phyloP scores from a whole-genome alignment of 306 rosid genomes.

The Corylus heterophylla region DNA sequence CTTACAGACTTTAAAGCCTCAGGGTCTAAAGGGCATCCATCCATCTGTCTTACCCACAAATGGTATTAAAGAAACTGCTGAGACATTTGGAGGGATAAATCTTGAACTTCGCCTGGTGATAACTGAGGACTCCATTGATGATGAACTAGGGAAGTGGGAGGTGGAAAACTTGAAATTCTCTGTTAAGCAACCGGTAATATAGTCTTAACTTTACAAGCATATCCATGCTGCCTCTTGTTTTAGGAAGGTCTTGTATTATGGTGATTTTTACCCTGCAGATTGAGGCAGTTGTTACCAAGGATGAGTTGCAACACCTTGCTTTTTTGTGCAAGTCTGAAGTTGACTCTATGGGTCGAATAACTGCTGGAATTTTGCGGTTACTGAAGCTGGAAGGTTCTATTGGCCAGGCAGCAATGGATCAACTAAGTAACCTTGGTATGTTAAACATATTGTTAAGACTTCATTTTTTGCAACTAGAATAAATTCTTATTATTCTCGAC shows the following conservation, averaged over 20 bases:
- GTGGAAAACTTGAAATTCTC: conserved; percentile 85
- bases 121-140: conserved; percentile 55
- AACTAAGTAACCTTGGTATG: conserved; percentile 83
- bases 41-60: conserved; percentile 39
- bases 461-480: conserved; percentile 15
- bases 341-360: conserved; percentile 86
- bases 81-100: conserved; percentile 65
- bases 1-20: conserved; percentile 79
- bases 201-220: conserved; percentile 21
- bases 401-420: conserved; percentile 81
- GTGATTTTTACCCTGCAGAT: conserved; percentile 50
- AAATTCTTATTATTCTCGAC: not conserved
- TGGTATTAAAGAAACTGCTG: conserved; percentile 56
- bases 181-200: conserved; percentile 76
- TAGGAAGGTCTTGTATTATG: conserved; percentile 23
- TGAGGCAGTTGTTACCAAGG: conserved; percentile 87
- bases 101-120: conserved; percentile 66
- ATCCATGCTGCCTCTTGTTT: conserved; percentile 8
- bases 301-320: conserved; percentile 87
- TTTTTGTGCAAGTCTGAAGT: conserved; percentile 90
- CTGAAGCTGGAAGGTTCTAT: conserved; percentile 88
- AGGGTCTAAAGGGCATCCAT: conserved; percentile 40
- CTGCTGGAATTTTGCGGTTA: conserved; percentile 77
- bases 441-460: conserved; percentile 16
- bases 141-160: conserved; percentile 65